Evolutionary conservation across 768 basidiomycete species (phyloP).

Genomic region (Inosperma sp.): DNA sequence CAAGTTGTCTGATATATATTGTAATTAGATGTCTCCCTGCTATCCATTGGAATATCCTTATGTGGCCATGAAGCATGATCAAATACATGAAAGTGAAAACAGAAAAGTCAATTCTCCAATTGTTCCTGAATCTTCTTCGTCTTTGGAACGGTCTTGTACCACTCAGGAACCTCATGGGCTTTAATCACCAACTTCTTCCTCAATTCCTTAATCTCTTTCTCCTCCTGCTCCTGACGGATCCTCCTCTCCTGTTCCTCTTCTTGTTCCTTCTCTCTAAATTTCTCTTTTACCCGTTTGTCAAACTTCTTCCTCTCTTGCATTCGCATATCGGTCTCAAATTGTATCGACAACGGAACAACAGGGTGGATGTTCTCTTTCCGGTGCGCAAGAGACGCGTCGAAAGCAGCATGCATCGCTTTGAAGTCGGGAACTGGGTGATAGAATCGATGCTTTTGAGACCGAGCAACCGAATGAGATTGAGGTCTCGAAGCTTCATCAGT

Average conservation of each 20-base stretch:
- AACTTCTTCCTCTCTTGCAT: conserved; percentile 51
- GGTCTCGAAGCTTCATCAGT: conserved; percentile 11
- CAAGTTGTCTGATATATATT: neutral
- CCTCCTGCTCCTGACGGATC: conserved; percentile 52
- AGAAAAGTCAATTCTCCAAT: conserved; percentile 11
- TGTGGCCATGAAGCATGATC: too few relatives aligned
- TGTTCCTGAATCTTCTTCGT: conserved; percentile 31
- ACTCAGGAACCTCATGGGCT: conserved; percentile 70
- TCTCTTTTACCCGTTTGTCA: conserved; percentile 52
- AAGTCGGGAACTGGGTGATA: conserved; percentile 46
- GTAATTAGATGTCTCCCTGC: neutral
- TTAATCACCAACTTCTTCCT: conserved; percentile 59
- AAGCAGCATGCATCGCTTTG: conserved; percentile 49
- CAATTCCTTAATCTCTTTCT: conserved; percentile 55
- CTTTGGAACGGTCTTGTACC: conserved; percentile 71
- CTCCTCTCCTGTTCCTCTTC: conserved; percentile 43
- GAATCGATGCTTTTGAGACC: conserved; percentile 6
- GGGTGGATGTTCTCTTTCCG: conserved; percentile 47
- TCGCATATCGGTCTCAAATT: conserved; percentile 51
- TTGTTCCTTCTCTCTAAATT: conserved; percentile 49
- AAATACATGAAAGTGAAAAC: neutral
- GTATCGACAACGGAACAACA: conserved; percentile 42
- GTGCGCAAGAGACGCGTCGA: conserved; percentile 38
- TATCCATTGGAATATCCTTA: neutral
- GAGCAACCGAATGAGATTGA: conserved; percentile 9